These are phyloP conservation scores for Rutstroemia sp. DNA, from an alignment of 2,329 filamentous ascomycete species.

Conservation along the genomic window DNA sequence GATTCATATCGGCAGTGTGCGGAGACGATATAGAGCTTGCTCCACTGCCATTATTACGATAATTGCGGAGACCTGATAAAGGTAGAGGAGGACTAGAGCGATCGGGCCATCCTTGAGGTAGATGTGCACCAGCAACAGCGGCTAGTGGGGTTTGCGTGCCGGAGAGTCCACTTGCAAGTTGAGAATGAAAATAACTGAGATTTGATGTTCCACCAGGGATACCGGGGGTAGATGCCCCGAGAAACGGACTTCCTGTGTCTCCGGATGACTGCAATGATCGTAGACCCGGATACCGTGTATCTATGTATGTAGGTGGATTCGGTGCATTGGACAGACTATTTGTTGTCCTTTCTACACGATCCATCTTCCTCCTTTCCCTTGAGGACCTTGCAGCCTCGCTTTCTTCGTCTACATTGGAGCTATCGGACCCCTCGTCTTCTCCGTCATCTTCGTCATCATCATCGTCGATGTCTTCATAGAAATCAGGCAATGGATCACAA, in stretches of 20 bases:
- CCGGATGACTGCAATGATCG: constrained; percentile 24
- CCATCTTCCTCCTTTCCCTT: constrained; percentile 31
- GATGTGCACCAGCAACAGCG: constrained; percentile 66
- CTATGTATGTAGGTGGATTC: constrained; percentile 33
- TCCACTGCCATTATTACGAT: constrained; percentile 22
- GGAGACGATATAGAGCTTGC: constrained; percentile 27
- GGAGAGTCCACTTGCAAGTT: constrained; percentile 62
- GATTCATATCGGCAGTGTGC: constrained; percentile 33
- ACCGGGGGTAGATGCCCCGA: constrained; percentile 53
- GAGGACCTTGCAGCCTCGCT: constrained; percentile 17
- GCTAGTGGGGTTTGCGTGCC: constrained; percentile 74
- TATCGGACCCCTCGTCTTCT: constrained; percentile 30
- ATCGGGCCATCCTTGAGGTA: constrained; percentile 43
- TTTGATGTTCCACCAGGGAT: constrained; percentile 68
- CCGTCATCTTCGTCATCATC: constrained; percentile 48
- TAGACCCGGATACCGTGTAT: constrained; percentile 31
- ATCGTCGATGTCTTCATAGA: constrained; percentile 79
- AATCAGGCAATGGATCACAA: constrained; percentile 89
- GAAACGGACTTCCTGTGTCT: constrained; percentile 49
- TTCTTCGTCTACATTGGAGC: constrained; percentile 4
- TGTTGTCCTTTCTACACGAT: constrained; percentile 30
- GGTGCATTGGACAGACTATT: constrained; percentile 15
- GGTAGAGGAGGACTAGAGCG: constrained; percentile 20
- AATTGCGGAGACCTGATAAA: constrained; percentile 15
- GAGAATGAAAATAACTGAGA: constrained; percentile 75